These are phyloP conservation scores for Calcarisporium arbuscula DNA, from an alignment of 2,329 filamentous ascomycete genomes.

Conservation along the genomic window DNA sequence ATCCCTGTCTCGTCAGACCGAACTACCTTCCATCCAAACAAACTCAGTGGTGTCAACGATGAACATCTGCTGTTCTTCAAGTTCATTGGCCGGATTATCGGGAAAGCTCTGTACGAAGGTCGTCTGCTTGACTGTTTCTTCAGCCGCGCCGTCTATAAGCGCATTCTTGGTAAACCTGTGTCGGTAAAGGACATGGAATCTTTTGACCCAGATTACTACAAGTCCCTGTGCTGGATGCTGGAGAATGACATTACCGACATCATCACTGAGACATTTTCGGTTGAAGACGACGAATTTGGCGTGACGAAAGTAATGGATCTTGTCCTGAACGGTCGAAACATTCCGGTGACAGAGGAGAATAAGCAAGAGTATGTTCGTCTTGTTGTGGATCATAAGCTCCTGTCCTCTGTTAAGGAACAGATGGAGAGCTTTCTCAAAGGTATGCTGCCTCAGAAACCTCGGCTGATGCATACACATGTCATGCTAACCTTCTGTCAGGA, in stretches of 20 bases:
- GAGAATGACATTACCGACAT: constrained; percentile 98
- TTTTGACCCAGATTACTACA: constrained; percentile 97
- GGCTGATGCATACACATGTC: neutral
- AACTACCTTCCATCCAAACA: constrained; percentile 98
- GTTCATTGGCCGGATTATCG: constrained; percentile 97
- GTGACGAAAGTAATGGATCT: constrained; percentile 83
- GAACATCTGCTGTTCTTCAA: constrained; percentile 99
- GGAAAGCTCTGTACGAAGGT: constrained; percentile 94
- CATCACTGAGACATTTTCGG: constrained; percentile 91
- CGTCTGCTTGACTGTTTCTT: constrained; percentile 97
- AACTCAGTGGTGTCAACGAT: constrained; percentile 85
- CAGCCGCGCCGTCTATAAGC: constrained; percentile 96
- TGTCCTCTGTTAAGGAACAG: constrained; percentile 88
- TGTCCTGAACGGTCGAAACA: constrained; percentile 79
- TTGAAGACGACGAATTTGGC: constrained; percentile 91
- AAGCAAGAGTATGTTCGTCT: constrained; percentile 96
- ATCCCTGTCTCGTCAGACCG: constrained; percentile 94
- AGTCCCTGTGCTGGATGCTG: constrained; percentile 96
- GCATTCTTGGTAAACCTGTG: constrained; percentile 88
- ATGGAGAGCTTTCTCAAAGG: constrained; percentile 87
- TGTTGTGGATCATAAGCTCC: constrained; percentile 88
- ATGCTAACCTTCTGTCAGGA: constrained; percentile 44
- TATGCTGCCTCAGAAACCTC: constrained; percentile 27
- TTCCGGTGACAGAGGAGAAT: constrained; percentile 93
- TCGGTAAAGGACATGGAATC: constrained; percentile 99